Conservation (phyloP, 1,284 basidiomycete genomes). For the Marasmius fiardii region DNA sequence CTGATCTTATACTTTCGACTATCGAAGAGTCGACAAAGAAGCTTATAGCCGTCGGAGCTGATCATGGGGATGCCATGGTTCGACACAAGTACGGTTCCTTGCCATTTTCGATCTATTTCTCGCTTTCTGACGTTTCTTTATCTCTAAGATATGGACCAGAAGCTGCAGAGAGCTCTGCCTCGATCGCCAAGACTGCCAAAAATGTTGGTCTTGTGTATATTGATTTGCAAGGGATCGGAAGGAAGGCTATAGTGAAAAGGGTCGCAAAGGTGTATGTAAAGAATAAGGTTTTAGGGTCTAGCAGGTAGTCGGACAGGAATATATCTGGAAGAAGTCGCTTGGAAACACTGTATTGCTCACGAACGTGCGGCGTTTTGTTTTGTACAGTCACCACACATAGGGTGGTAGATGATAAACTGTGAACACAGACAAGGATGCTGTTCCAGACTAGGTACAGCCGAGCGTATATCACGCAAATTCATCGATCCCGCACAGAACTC, state of each 20-base stretch:
- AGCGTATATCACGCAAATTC: no score
- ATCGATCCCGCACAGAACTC: no score
- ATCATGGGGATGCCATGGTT: slow-evolving; percentile 54
- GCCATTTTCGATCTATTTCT: slow-evolving; percentile 1
- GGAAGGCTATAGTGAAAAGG: slow-evolving; percentile 63
- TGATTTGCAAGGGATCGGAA: slow-evolving; percentile 69
- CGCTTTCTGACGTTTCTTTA: slow-evolving; percentile 12
- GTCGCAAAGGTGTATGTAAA: slow-evolving; percentile 56
- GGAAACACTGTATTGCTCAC: no score
- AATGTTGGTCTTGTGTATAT: slow-evolving; percentile 79
- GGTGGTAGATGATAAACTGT: no score
- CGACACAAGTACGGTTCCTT: slow-evolving; percentile 47
- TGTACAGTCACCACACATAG: no score
- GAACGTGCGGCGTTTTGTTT: no score
- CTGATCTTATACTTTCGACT: slow-evolving; percentile 71
- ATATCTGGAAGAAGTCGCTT: no score
- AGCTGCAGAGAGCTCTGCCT: slow-evolving; percentile 53
- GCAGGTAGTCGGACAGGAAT: no score
- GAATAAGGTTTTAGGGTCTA: slow-evolving; percentile 13
- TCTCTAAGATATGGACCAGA: slow-evolving; percentile 60
- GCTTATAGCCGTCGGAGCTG: slow-evolving; percentile 55
- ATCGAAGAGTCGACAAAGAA: slow-evolving; percentile 63
- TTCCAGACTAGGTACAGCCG: no score
- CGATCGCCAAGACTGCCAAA: slow-evolving; percentile 58
- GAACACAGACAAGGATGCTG: no score